Evolutionary conservation across 2,329 filamentous ascomycete genomes (phyloP), one percentile per base, ranked within the genome.

Genomic region (Thelonectria discophora): DNA sequence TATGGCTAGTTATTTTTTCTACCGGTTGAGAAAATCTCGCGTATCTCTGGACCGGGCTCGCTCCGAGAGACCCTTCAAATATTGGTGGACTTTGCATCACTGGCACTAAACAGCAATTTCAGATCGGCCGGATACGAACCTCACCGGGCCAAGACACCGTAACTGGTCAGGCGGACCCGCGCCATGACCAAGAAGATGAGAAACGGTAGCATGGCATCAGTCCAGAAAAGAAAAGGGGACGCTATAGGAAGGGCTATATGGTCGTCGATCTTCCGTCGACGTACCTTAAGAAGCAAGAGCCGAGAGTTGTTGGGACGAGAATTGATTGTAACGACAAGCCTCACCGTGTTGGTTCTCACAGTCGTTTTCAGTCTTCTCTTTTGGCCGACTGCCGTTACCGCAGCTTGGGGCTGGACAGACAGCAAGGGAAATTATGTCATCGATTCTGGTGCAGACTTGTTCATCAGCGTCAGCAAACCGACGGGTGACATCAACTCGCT

Each of bases 351-450:
- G 56, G 47, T 75, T 5, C 48, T 75, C 20, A 61, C 67, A 4
- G 53, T 71, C 18, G 49, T 75, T 17, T 70, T 63, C 39, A 60
- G 69, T n/a, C 60, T 71, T 43, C 70, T 68, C 49, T 67, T 64
- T 66, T 74, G 58, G 65, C 72, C 65, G 30, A 68, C 70, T 11
- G 65, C 62, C 39, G 77, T 73, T 20, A 69, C 74, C 4, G 78
- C 78, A 34, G 75, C 73, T 7, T 80, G 75, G 69, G 78, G 78
- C 21, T 80, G 75, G 64, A 75, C 72, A 1, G 77, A 80, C 21
- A 70, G 75, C 52, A 75, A 73, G 21, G 73, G 68, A 37, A 76
- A 77, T 60, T 79, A 77, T 62, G 73, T 77, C n/a, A 76, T 79
- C 39, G 77, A 73, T 60, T 73, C 69, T 17, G 73, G 74, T 1